Conservation (phyloP, 2,329 filamentous ascomycete species). For the Cercospora zeae-maydis region DNA sequence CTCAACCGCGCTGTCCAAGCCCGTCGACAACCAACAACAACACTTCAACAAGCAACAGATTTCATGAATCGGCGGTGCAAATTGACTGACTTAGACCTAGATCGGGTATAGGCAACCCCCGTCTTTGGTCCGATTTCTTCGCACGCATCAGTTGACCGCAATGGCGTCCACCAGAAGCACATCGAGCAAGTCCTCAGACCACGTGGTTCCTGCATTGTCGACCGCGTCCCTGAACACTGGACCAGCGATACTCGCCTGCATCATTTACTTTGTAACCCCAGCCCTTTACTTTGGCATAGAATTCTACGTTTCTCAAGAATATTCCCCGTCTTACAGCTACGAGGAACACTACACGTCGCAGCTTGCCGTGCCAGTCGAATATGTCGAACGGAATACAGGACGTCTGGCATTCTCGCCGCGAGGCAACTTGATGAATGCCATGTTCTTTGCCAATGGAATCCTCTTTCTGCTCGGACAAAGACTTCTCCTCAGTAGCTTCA, state of each 20-base stretch:
- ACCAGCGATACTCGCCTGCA: slow-evolving; percentile 6
- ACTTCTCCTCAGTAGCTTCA: slow-evolving; percentile 1
- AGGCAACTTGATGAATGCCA: slow-evolving; percentile 16
- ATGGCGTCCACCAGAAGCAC: not conserved
- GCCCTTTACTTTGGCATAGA: slow-evolving; percentile 15
- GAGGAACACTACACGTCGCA: slow-evolving; percentile 15
- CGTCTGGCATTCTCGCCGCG: slow-evolving; percentile 4
- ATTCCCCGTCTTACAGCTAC: slow-evolving; percentile 15
- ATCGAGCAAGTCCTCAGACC: not conserved
- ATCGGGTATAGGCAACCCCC: not conserved
- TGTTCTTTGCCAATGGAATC: slow-evolving; percentile 10
- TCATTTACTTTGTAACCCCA: slow-evolving; percentile 11
- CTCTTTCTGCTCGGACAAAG: slow-evolving; percentile 13
- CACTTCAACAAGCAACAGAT: not conserved
- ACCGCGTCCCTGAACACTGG: not conserved
- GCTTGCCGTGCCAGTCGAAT: slow-evolving; percentile 15
- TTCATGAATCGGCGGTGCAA: not conserved
- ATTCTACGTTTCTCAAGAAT: slow-evolving; percentile 10
- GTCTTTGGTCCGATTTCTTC: not conserved
- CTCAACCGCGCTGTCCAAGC: not conserved
- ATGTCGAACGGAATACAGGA: slow-evolving; percentile 2
- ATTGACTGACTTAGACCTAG: not conserved
- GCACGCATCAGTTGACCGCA: not conserved
- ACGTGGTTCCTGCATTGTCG: not conserved
- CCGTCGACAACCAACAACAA: not conserved